Conservation (phyloP, 306 rosid genomes). For the Betula pendula region DNA sequence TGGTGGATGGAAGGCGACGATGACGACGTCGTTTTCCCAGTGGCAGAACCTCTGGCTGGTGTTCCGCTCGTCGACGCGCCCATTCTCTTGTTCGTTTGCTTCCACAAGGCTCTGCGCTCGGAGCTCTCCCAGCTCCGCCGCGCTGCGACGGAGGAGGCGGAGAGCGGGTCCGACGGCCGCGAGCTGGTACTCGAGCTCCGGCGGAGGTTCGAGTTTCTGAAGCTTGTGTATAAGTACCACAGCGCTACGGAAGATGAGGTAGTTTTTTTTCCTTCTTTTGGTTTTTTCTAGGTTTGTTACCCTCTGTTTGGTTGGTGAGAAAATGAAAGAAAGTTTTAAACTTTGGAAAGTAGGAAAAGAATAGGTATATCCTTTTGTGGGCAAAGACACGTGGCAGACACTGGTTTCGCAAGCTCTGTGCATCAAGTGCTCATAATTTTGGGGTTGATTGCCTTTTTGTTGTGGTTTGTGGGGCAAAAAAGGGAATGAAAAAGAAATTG, state of each 20-base stretch:
- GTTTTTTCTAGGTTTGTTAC: background rate
- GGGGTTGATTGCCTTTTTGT: background rate
- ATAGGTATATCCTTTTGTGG: too few species aligned
- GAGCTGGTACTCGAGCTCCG: slow-evolving; percentile 46
- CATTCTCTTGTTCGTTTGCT: slow-evolving; percentile 61
- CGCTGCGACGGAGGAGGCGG: slow-evolving; percentile 38
- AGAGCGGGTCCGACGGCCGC: slow-evolving; percentile 22
- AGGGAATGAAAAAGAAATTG: background rate
- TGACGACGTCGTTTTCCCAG: slow-evolving; percentile 19
- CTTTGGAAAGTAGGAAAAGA: background rate
- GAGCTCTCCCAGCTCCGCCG: slow-evolving; percentile 60
- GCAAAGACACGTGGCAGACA: background rate
- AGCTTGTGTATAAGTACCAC: slow-evolving; percentile 65
- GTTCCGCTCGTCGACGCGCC: slow-evolving; percentile 54
- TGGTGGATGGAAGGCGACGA: slow-evolving; percentile 59
- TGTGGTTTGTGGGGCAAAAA: background rate
- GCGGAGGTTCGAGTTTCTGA: slow-evolving; percentile 65
- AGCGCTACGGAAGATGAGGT: slow-evolving; percentile 90
- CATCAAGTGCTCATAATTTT: background rate
- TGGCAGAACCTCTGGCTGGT: slow-evolving; percentile 21
- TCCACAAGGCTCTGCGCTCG: slow-evolving; percentile 69
- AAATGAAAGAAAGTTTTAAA: background rate
- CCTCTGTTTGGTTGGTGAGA: slow-evolving; percentile 8
- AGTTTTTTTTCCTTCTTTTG: background rate
- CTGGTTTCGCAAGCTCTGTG: background rate